Evolutionary conservation across 371 early-diverging fungal species (phyloP), one percentile per base, ranked within the genome.

Genomic region (Mortierella sp.): DNA sequence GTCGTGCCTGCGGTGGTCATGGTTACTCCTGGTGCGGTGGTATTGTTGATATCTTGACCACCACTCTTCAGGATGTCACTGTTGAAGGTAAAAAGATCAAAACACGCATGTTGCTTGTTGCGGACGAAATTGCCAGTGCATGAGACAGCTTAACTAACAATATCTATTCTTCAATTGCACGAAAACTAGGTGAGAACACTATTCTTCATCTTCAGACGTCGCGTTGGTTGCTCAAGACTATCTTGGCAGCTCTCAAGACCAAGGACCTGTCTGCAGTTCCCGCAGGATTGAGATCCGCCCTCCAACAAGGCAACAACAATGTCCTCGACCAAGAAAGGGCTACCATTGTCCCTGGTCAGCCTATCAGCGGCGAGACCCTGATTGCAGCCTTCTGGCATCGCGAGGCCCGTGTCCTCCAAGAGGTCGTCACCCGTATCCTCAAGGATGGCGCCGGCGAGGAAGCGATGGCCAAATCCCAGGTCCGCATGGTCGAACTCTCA

Each of bases 1-100:
- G 86, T 88, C 94, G 83, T 83, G 93, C 88, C 81, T 95, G 90
- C 73, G 97, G 97, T 77, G 97, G 97, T 46, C 96, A 96, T 72
- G 96, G 96, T 5, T 97, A 70, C 46, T 85, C 90, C 53, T 83
- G 88, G 79, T 89, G 88, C 83, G 89, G 89, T 14, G 93, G 94
- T 2, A 87, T 94, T 53, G 87, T 88, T 57, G 90, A 93, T 70
- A 82, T 91, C 51, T 87, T 87, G 40, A 88, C 78, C 70, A 89
- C 89, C 40, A 57, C 86, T 19, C 87, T 89, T 40, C 92, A 92
- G 44, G 88, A 89, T 76, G 90, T 91, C 69, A 92, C 90, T 61
- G 89, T 89, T 72, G 93, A 93, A 74, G 93, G 83, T 80, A 83
- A 64, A 5, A 5, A 9, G 28, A 28, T 13, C 14, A 21, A 1